Percentiles rank a stretch among this genome's conserved stretches.
These are phyloP conservation scores for Cyphellophora attinorum DNA, from an alignment of 2,329 filamentous ascomycete species.

Conservation along the genomic window DNA sequence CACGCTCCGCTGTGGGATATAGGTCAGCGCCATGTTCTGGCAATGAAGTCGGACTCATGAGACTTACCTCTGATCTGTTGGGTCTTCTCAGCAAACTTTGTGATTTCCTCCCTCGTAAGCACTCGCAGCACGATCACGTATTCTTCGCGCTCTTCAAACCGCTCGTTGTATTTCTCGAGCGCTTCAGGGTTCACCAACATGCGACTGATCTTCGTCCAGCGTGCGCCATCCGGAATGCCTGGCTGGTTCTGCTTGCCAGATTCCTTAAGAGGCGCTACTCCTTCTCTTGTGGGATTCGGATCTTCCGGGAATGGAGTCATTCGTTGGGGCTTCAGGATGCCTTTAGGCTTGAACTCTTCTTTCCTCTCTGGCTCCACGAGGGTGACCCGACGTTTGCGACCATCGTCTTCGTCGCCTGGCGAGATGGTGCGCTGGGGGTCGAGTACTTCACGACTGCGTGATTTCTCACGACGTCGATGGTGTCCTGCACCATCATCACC, in stretches of 20 bases:
- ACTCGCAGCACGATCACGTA: constrained; percentile 90
- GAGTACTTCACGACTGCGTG: constrained; percentile 8
- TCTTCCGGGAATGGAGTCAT: constrained; percentile 73
- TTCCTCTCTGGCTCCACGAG: constrained; percentile 63
- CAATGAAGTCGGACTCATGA: too few relatives aligned
- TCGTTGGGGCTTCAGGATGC: constrained; percentile 77
- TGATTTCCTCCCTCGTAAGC: constrained; percentile 78
- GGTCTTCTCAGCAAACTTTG: constrained; percentile 73
- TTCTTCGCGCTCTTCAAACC: constrained; percentile 84
- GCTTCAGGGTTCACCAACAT: constrained; percentile 84
- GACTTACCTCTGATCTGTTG: constrained; percentile 66
- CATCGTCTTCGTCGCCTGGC: constrained; percentile 17
- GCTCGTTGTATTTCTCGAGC: constrained; percentile 74
- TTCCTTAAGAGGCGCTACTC: constrained; percentile 88
- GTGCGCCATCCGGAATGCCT: constrained; percentile 68
- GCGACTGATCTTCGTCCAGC: constrained; percentile 89
- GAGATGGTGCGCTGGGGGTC: constrained; percentile 10
- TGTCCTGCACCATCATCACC: constrained; percentile 8
- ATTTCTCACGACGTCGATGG: constrained; percentile 10
- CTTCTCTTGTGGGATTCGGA: constrained; percentile 71
- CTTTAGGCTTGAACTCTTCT: constrained; percentile 59
- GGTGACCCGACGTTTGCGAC: constrained; percentile 14
- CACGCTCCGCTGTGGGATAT: constrained; percentile 26
- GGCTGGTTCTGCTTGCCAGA: constrained; percentile 63
- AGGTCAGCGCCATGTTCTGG: not conserved